Evolutionary conservation across 176 grass and related monocot genomes (phyloP), one percentile per base, ranked within the genome.

Genomic region (Guadua angustifolia): DNA sequence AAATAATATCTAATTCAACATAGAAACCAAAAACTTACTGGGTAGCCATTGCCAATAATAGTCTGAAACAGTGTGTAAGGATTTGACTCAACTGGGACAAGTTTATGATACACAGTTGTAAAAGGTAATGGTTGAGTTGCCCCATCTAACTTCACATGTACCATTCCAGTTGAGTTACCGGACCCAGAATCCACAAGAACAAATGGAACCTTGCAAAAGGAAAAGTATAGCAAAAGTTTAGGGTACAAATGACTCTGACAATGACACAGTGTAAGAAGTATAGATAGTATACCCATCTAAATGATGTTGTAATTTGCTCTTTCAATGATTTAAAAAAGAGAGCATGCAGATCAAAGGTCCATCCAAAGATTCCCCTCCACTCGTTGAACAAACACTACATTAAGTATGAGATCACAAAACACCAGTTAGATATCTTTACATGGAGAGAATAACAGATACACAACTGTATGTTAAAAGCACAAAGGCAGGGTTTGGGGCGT

Each of bases 351-450:
- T 99, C 96, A 89, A 99, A 92, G 60, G 89, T 94, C 96, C 91
- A 95, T 51, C 85, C 87, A 86, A 99, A 91, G 43, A 99, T 90
- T 59, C 96, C 96, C 85, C 93, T 90, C 96, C 91, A 95, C 91
- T 95, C 93, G 8, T 89, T 95, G 86, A 90, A 99, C 33, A 99
- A 78, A 58, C 93, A 95, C 96, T 99, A 53, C 46, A 92, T 25
- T 25, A 79, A 52, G 81, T 45, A 64, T 44, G 56, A 77, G 69
- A 91, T 39, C 29, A 71, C 29, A 92, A 63, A 76, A 71, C 26
- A 80, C 47, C 18, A 69, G 50, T 81, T 86, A 78, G 83, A 82
- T 33, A 79, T 68, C 61, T 42, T 57, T 83, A 35, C 65, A 70
- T 39, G 50, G 14, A 36, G 36, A 75, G 1, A 78, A 74, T 29